Base-by-base conservation (phyloP, 176 grass and related monocot species). In the Oryza meridionalis region DNA sequence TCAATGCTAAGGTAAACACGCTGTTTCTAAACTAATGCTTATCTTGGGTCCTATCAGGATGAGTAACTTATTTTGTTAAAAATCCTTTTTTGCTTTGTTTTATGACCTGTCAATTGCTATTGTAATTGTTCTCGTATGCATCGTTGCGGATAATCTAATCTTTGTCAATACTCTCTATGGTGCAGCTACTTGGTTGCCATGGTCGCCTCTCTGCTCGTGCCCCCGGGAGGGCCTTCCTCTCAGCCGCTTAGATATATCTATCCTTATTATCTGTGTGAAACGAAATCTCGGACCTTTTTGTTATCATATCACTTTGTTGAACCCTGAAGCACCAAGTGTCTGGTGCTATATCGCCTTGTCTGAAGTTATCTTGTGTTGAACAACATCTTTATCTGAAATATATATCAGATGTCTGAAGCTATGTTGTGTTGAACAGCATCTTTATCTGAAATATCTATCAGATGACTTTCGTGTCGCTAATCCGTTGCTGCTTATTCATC, bases 1-100 rank as follows among this genome's bases (percentile, higher is more conserved):
- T 94, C 75, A 94, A 97, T 8, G 88, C 94, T 0, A 94, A 97
- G 91, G 89, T 97, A 81, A 44, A 19, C 65, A 65, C 25, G 11
- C 26, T 42, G 27, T 29, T 27, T 38, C 11, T 43, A 19, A 16
- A 26, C 14, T 14, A 12, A 10, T 65, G 27, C 7, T 72, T 53
- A 49, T 53, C 2, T 51, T 46, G 17, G 17, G 2, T 70, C 0
- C 17, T 64, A 8, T 49, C 22, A 10, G 58, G 11, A 37, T 55
- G 8, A 47, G 1, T 43, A 32, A 25, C 26, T 21, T 11, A 9
- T 2, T 58, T 43, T 29, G 29, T 43, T 26, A 7, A 29, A 29
- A 29, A 55, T 0, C 24, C 2, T 31, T 44, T 21, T 11, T 42
- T 7, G 38, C 38, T 8, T 40, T 7, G 38, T 40, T 53, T 13